These are phyloP conservation scores for Alternaria ventricosa DNA, from an alignment of 2,329 filamentous ascomycete species.

Conservation along the genomic window DNA sequence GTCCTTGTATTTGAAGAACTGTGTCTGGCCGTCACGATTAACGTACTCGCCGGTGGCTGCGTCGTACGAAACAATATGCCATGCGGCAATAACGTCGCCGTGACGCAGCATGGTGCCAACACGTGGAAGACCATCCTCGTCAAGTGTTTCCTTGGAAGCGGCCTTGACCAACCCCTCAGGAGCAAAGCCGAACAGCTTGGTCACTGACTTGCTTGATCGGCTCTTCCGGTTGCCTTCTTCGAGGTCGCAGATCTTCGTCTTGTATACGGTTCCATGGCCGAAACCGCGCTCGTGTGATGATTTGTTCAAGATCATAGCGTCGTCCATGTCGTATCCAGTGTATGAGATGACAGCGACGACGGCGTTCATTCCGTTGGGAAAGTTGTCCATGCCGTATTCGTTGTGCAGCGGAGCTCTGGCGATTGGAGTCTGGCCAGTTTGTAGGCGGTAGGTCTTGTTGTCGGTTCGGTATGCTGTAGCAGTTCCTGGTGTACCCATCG, in stretches of 20 bases:
- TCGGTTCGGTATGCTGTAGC: constrained; percentile 87
- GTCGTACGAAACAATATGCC: constrained; percentile 85
- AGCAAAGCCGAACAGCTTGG: constrained; percentile 89
- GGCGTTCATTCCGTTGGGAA: constrained; percentile 94
- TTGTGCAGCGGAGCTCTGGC: constrained; percentile 93
- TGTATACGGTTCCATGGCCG: constrained; percentile 95
- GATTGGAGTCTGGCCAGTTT: constrained; percentile 94
- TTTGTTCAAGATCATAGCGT: constrained; percentile 99
- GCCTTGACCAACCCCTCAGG: constrained; percentile 76
- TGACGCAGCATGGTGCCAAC: constrained; percentile 79
- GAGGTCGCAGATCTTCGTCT: constrained; percentile 89
- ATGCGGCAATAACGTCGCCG: constrained; percentile 86
- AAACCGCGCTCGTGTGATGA: constrained; percentile 95
- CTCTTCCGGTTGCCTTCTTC: constrained; percentile 75
- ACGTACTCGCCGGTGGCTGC: constrained; percentile 73
- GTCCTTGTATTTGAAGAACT: constrained; percentile 95
- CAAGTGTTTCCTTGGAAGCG: constrained; percentile 73
- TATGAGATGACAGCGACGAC: constrained; percentile 98
- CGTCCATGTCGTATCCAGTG: constrained; percentile 99
- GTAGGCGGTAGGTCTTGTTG: constrained; percentile 94
- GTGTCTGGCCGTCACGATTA: constrained; percentile 84
- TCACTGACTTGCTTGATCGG: constrained; percentile 71
- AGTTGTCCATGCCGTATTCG: constrained; percentile 96
- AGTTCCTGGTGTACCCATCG: constrained; percentile 94
- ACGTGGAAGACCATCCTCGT: constrained; percentile 85